Evolutionary conservation across 192 early-diverging fungal species (phyloP).

Genomic region (Coemansia erecta): DNA sequence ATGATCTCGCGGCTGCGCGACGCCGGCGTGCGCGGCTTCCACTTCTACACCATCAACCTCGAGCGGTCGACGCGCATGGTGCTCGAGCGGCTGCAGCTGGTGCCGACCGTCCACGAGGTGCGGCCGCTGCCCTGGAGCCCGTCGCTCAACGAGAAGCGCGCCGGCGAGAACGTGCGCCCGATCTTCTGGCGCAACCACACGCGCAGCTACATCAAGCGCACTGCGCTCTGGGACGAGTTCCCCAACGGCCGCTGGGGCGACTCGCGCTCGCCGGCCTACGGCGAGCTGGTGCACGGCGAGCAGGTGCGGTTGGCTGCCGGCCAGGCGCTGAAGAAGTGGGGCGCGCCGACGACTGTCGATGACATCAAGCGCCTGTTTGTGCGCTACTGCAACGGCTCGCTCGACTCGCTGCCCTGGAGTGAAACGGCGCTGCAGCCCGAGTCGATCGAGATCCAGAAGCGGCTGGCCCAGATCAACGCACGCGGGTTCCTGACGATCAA

Average conservation of each 20-base stretch:
- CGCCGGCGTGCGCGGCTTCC: slow-evolving; percentile 76
- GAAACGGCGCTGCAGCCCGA: slow-evolving; percentile 78
- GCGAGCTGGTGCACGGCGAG: slow-evolving; percentile 78
- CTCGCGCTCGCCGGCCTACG: slow-evolving; percentile 87
- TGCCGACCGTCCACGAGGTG: slow-evolving; percentile 66
- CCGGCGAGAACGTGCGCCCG: slow-evolving; percentile 94
- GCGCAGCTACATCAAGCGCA: slow-evolving; percentile 86
- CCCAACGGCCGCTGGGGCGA: slow-evolving; percentile 99
- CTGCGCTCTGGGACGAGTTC: slow-evolving; percentile 96
- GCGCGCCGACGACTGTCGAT: slow-evolving; percentile 58
- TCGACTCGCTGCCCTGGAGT: slow-evolving; percentile 89
- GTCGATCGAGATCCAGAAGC: slow-evolving; percentile 68
- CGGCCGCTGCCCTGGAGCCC: slow-evolving; percentile 63
- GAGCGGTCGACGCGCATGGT: slow-evolving; percentile 85
- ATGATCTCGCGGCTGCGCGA: slow-evolving; percentile 80
- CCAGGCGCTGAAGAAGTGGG: slow-evolving; percentile 79
- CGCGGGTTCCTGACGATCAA: slow-evolving; percentile 95
- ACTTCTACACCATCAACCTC: slow-evolving; percentile 96
- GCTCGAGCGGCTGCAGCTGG: slow-evolving; percentile 79
- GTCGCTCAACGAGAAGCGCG: slow-evolving; percentile 82
- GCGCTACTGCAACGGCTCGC: slow-evolving; percentile 75
- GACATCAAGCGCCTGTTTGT: slow-evolving; percentile 82
- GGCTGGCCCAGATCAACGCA: slow-evolving; percentile 69
- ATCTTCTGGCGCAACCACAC: slow-evolving; percentile 99
- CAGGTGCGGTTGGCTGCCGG: slow-evolving; percentile 77